Conservation (phyloP, 768 basidiomycete genomes). For the Mycena alexandri region DNA sequence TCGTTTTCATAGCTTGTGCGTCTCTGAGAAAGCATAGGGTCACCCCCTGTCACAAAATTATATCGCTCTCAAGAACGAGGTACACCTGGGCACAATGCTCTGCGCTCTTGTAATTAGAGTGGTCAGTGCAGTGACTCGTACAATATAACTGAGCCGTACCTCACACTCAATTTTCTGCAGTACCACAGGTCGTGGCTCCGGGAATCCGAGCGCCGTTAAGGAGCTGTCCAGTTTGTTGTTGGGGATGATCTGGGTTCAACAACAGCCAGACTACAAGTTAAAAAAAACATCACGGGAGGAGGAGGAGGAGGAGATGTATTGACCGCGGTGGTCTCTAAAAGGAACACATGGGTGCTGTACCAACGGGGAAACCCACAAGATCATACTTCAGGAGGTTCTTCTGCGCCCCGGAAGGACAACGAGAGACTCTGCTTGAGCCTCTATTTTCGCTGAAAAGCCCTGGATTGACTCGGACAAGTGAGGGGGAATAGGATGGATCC, state of each 20-base stretch:
- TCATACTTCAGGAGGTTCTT: conserved; percentile 8
- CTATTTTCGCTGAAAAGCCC: conserved; percentile 10
- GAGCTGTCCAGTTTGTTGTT: conserved; percentile 17
- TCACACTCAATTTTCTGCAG: conserved; percentile 8
- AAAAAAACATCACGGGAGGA: conserved; percentile 8
- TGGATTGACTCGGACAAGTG: conserved; percentile 6
- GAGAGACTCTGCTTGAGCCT: conserved; percentile 10
- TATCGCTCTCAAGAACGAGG: conserved; percentile 15
- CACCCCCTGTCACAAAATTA: conserved; percentile 1
- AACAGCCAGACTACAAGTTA: neutral
- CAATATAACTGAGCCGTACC: conserved; percentile 4
- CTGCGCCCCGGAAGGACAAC: conserved; percentile 8
- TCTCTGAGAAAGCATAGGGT: conserved; percentile 10
- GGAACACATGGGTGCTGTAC: too few relatives aligned
- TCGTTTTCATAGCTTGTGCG: conserved; percentile 2
- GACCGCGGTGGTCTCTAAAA: too few relatives aligned
- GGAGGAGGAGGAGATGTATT: too few relatives aligned
- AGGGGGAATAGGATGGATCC: conserved; percentile 10
- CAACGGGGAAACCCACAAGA: conserved; percentile 15
- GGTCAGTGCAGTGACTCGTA: conserved; percentile 8
- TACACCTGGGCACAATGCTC: conserved; percentile 10
- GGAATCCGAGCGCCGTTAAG: conserved; percentile 18
- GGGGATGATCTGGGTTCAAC: conserved; percentile 9
- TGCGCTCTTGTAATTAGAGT: conserved; percentile 6
- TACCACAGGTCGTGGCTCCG: conserved; percentile 13